Percentiles rank a stretch among this genome's conserved stretches.
Evolutionary conservation across 352 stramenopile genomes (phyloP).

Genomic region (Pythium aphanidermatum): DNA sequence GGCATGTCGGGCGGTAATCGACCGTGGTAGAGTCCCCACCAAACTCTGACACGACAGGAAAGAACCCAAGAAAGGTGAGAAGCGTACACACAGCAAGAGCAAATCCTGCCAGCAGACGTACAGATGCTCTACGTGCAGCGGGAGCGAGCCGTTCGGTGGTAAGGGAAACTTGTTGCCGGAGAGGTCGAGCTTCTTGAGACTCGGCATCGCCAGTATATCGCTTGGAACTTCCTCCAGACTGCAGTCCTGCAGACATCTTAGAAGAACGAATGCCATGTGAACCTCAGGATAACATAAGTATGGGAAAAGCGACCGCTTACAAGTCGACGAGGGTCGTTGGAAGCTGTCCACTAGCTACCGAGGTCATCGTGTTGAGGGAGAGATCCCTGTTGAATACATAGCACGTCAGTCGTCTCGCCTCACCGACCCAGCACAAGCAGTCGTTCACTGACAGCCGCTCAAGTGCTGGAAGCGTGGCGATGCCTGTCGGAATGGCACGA

Average conservation of each 20-base stretch:
- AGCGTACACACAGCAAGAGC: not conserved
- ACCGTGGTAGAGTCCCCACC: constrained; percentile 25
- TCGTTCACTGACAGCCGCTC: constrained; percentile 11
- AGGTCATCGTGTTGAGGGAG: constrained; percentile 7
- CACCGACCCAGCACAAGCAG: not conserved
- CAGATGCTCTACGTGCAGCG: constrained; percentile 15
- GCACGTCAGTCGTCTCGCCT: not conserved
- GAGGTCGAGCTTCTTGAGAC: constrained; percentile 14
- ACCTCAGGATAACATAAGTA: not conserved
- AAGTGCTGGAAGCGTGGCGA: constrained; percentile 1
- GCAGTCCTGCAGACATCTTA: constrained; percentile 12
- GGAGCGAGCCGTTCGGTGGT: constrained; percentile 4
- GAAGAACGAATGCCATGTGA: not conserved
- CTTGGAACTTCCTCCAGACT: constrained; percentile 2
- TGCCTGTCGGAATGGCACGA: constrained; percentile 2
- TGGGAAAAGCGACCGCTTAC: constrained; percentile 1
- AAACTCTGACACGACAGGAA: constrained; percentile 16
- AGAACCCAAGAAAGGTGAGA: not conserved
- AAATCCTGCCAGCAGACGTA: constrained; percentile 2
- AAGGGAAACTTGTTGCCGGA: constrained; percentile 12
- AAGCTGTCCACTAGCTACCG: not conserved
- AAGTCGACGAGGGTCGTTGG: constrained; percentile 10
- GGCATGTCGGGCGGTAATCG: constrained; percentile 25
- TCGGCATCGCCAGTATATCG: constrained; percentile 8
- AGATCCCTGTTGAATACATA: constrained; percentile 8